Conservation (phyloP, 2,329 filamentous ascomycete genomes). For the Metarhizium guizhouense region DNA sequence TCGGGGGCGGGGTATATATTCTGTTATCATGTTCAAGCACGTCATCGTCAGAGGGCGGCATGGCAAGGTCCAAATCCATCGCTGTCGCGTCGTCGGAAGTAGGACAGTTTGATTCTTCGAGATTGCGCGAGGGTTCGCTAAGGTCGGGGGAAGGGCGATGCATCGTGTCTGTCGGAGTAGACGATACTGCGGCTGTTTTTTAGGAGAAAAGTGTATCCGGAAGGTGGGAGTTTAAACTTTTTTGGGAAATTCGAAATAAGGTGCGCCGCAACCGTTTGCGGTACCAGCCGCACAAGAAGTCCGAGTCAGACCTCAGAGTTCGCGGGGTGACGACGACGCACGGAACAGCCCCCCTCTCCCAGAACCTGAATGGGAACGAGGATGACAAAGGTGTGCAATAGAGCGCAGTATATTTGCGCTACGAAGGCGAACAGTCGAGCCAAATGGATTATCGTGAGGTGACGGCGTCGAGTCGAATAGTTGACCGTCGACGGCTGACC, state of each 20-base stretch:
- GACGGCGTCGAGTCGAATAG: no score
- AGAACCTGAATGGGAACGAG: no score
- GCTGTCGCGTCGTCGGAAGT: slow-evolving; percentile 21
- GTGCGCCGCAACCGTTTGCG: slow-evolving; percentile 1
- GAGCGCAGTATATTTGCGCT: no score
- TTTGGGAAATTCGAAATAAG: background rate
- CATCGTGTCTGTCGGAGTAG: slow-evolving; percentile 22
- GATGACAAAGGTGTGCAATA: no score
- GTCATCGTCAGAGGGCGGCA: slow-evolving; percentile 29
- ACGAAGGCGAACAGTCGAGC: no score
- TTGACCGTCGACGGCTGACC: no score
- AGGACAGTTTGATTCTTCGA: slow-evolving; percentile 24
- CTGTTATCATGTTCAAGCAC: slow-evolving; percentile 24
- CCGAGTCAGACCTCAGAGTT: background rate
- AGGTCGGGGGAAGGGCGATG: slow-evolving; percentile 32
- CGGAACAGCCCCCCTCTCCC: background rate
- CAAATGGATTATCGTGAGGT: no score
- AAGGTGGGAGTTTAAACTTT: background rate
- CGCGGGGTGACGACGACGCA: background rate
- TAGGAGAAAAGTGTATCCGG: background rate
- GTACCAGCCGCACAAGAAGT: slow-evolving; percentile 2
- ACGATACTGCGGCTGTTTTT: background rate
- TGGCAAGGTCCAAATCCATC: slow-evolving; percentile 26
- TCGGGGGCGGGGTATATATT: slow-evolving; percentile 57
- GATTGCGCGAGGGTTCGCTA: slow-evolving; percentile 31